Evolutionary conservation across 495 filamentous ascomycete genomes (phyloP), one percentile per base, ranked within the genome.

Genomic region (Daldinia childiae): DNA sequence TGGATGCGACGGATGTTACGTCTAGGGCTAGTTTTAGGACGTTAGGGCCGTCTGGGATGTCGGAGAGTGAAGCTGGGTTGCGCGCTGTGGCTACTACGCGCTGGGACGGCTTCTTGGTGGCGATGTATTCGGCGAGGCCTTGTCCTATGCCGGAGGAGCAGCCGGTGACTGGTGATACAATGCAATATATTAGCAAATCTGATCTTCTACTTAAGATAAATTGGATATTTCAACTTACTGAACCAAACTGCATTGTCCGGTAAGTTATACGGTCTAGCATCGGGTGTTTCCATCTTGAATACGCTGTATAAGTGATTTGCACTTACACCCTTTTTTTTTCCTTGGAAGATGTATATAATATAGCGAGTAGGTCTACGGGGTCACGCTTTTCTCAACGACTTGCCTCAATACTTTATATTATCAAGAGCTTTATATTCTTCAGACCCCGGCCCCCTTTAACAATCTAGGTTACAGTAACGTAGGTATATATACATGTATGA

Each of bases 171-270:
- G 48, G 51, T 57, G 11, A 38, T 51, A 14, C 43, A 8, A 38
- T 51, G 11, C 43, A 8, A 55, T 24, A 32, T 21, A 7, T 45
- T 45, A 19, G n/a, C 7, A 48, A 19, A 2, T 21, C 43, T 48
- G 19, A 11, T 24, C 15, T 1, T n/a, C 6, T 41, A 5, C 5
- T 41, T 21, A 19, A 24, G 11, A 17, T 24, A 9, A 12, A 0
- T 48, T 9, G 36, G 19, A 21, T 6, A 19, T 8, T 48, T 21
- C 8, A 41, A 62, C 81, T 76, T 74, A 85, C 82, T 83, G 66
- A 87, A 80, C 85, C 85, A 87, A 72, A 82, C 79, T 39, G 84
- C 84, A 61, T 83, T 79, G n/a, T 72, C 3, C n/a, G 84, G 83
- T 34, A 85, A 78, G 12, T 70, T 68, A 71, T 86, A 86, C 1